Percentiles rank a stretch among this genome's conserved stretches.
phyloP scores from a whole-genome alignment of 2,329 filamentous ascomycete genomes.

The Pseudocercospora fijiensis region DNA sequence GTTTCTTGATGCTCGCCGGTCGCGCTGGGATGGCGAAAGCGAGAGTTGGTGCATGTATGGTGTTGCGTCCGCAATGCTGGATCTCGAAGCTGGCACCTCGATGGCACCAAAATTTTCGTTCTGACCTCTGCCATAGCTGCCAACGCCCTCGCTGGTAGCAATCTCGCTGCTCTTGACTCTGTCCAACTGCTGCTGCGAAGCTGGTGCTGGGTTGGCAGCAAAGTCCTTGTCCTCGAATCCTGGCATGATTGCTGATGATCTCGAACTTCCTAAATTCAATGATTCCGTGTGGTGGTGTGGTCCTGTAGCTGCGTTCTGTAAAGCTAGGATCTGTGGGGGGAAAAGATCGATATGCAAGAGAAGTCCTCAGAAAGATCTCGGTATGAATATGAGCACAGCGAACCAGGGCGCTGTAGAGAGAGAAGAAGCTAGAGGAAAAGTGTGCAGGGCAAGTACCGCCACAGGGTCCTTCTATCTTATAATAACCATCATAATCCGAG shows the following conservation, averaged over 20 bases:
- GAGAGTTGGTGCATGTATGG: constrained; percentile 73
- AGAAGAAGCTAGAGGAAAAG: neutral
- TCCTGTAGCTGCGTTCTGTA: neutral
- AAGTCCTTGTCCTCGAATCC: constrained; percentile 60
- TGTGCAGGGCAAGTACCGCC: constrained; percentile 1
- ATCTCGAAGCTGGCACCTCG: constrained; percentile 68
- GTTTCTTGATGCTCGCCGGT: constrained; percentile 69
- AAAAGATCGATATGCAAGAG: neutral
- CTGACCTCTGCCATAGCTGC: constrained; percentile 25
- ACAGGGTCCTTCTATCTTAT: constrained; percentile 12
- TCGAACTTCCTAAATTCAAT: neutral
- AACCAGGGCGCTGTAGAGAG: neutral
- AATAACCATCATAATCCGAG: constrained; percentile 1
- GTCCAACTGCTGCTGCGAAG: constrained; percentile 37
- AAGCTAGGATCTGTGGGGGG: neutral
- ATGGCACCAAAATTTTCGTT: constrained; percentile 50
- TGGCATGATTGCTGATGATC: constrained; percentile 53
- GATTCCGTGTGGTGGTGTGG: neutral
- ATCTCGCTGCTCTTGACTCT: constrained; percentile 32
- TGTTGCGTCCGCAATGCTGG: constrained; percentile 65
- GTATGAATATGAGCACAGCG: constrained; percentile 1
- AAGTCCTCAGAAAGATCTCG: neutral
- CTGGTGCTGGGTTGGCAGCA: constrained; percentile 42
- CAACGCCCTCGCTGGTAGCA: constrained; percentile 20
- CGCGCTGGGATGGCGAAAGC: constrained; percentile 64